These are phyloP conservation scores for Penicillium mononematosum DNA, from an alignment of 495 filamentous ascomycete genomes.

Conservation along the genomic window DNA sequence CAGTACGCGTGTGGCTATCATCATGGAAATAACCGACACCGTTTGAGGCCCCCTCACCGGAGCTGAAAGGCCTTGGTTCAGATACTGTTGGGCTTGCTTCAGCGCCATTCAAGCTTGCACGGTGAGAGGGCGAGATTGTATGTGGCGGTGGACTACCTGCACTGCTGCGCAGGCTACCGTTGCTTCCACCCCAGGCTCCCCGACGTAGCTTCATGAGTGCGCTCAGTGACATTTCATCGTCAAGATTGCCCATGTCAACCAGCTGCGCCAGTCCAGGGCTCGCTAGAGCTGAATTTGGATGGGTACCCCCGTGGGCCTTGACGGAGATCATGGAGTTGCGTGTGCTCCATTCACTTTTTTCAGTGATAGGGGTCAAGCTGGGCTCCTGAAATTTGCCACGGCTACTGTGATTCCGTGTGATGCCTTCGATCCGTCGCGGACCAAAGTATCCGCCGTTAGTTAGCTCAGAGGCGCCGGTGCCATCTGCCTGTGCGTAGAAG, in stretches of 20 bases:
- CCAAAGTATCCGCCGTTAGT: slow-evolving; percentile 92
- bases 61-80: slow-evolving; percentile 14
- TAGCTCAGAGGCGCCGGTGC: slow-evolving; percentile 50
- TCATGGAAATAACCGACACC: slow-evolving; percentile 17
- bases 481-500: slow-evolving; percentile 78
- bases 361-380: slow-evolving; percentile 92
- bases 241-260: slow-evolving; percentile 62
- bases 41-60: slow-evolving; percentile 19
- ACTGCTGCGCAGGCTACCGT: slow-evolving; percentile 65
- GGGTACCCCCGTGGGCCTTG: slow-evolving; percentile 53
- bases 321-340: slow-evolving; percentile 84
- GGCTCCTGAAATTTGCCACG: slow-evolving; percentile 76
- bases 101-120: slow-evolving; percentile 36
- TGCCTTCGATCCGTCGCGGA: slow-evolving; percentile 57
- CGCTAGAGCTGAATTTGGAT: slow-evolving; percentile 43
- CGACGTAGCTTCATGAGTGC: slow-evolving; percentile 70
- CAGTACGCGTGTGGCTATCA: slow-evolving; percentile 12
- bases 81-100: slow-evolving; percentile 37
- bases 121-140: slow-evolving; percentile 34
- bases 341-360: slow-evolving; percentile 93
- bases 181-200: slow-evolving; percentile 78
- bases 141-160: slow-evolving; percentile 58
- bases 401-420: slow-evolving; percentile 66
- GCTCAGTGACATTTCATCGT: slow-evolving; percentile 70
- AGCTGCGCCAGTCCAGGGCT: slow-evolving; percentile 70